Evolutionary conservation across 108 stramenopile genomes (phyloP).

Genomic region (Skeletonema costatum): DNA sequence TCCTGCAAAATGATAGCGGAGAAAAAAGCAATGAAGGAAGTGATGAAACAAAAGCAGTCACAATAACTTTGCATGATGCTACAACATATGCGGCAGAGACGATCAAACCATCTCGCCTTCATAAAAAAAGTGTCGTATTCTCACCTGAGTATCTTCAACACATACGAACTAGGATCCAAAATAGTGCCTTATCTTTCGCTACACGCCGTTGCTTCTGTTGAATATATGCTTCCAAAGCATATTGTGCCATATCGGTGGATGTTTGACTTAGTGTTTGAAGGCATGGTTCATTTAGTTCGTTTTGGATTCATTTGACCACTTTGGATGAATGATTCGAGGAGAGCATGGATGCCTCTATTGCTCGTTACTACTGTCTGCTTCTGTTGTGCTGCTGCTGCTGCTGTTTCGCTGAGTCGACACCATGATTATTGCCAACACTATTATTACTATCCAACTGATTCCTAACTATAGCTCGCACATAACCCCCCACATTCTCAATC

Average conservation of each 20-base stretch:
- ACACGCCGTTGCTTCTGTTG: slow-evolving; percentile 19
- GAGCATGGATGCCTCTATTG: no score
- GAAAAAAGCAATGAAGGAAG: no score
- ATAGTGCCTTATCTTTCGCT: slow-evolving; percentile 11
- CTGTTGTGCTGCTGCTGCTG: no score
- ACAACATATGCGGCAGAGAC: background rate
- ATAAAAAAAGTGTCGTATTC: background rate
- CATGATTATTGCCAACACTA: no score
- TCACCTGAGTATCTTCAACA: slow-evolving; percentile 19
- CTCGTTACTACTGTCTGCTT: no score
- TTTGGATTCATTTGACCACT: background rate
- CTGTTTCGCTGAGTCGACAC: no score
- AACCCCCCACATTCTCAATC: no score
- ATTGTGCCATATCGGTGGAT: slow-evolving; percentile 1
- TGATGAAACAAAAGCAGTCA: no score
- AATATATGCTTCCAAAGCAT: slow-evolving; percentile 24
- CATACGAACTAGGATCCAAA: slow-evolving; percentile 27
- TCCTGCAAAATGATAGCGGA: no score
- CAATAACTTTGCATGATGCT: background rate
- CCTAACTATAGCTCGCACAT: no score
- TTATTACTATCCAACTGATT: no score
- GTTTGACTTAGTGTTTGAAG: slow-evolving; percentile 11
- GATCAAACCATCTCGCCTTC: background rate
- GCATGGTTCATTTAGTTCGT: slow-evolving; percentile 27
- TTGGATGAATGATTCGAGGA: background rate